Conservation (phyloP, 148 eudicot species). For the Persicaria tinctoria region DNA sequence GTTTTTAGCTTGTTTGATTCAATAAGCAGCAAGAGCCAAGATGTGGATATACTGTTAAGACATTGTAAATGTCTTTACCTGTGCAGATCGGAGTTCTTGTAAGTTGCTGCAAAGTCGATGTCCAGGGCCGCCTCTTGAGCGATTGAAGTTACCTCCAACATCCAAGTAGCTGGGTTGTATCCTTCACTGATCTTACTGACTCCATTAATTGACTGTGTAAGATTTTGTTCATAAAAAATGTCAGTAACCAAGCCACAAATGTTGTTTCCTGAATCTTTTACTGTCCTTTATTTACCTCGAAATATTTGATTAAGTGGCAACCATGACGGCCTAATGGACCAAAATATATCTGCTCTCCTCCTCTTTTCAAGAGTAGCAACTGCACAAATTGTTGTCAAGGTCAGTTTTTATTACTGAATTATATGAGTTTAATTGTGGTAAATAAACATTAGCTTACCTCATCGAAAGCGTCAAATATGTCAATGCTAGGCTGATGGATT, state of each 20-base stretch:
- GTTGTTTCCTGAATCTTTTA: background rate
- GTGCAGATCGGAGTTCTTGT: constrained; percentile 42
- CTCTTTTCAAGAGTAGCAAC: constrained; percentile 53
- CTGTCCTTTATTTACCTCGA: constrained; percentile 35
- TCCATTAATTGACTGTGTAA: constrained; percentile 34
- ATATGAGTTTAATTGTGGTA: background rate
- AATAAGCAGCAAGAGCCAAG: background rate
- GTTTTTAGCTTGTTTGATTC: background rate
- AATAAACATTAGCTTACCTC: constrained; percentile 25
- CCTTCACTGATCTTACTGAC: constrained; percentile 54
- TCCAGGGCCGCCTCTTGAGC: constrained; percentile 44
- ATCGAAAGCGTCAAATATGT: constrained; percentile 73
- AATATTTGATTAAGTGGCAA: constrained; percentile 44
- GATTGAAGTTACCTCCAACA: constrained; percentile 55
- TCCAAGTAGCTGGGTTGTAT: constrained; percentile 69
- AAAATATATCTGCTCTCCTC: constrained; percentile 57
- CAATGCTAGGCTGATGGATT: constrained; percentile 72
- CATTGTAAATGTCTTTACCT: constrained; percentile 22
- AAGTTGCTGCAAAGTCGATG: constrained; percentile 39
- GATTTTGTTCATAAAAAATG: background rate
- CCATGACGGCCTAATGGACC: constrained; percentile 63
- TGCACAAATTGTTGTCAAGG: constrained; percentile 19
- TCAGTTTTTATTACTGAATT: background rate
- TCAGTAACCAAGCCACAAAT: constrained; percentile 13
- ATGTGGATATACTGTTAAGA: background rate